phyloP scores from a whole-genome alignment of 1,139 yeast species.

The Yamadazyma blattariae region DNA sequence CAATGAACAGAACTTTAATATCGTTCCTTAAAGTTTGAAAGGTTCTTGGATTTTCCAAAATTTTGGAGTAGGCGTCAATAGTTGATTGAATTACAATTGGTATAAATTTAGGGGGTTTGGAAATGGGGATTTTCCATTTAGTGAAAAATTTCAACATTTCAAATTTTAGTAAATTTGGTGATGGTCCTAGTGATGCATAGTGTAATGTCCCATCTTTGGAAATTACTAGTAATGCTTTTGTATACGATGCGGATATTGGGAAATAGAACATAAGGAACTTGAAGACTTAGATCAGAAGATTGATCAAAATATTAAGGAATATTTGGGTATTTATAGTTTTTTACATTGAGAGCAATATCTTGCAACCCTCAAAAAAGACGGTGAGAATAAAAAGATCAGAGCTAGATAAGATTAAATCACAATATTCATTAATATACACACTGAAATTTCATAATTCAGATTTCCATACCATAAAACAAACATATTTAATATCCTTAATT shows the following conservation, averaged over 20 bases:
- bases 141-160: constrained; percentile 1
- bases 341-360: too few relatives aligned
- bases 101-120: neutral
- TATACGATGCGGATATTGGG: neutral
- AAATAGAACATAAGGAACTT: neutral
- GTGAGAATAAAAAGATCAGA: too few relatives aligned
- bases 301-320: too few relatives aligned
- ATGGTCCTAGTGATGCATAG: constrained; percentile 4
- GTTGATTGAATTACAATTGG: constrained; percentile 1
- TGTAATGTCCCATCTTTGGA: constrained; percentile 1
- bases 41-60: neutral
- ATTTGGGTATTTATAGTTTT: too few relatives aligned
- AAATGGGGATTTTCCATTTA: neutral
- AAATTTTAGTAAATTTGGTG: neutral
- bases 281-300: too few relatives aligned
- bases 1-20: constrained; percentile 1
- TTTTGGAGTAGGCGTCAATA: neutral
- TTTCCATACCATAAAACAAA: constrained; percentile 3
- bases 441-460: constrained; percentile 6
- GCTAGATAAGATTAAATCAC: too few relatives aligned
- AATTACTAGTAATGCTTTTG: constrained; percentile 2
- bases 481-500: too few relatives aligned
- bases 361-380: neutral
- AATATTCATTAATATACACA: constrained; percentile 3
- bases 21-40: too few relatives aligned